Percentiles rank a stretch among this genome's conserved stretches.
Evolutionary conservation across 164 flowering plant species (phyloP).

Genomic region (Liriodendron chinense): DNA sequence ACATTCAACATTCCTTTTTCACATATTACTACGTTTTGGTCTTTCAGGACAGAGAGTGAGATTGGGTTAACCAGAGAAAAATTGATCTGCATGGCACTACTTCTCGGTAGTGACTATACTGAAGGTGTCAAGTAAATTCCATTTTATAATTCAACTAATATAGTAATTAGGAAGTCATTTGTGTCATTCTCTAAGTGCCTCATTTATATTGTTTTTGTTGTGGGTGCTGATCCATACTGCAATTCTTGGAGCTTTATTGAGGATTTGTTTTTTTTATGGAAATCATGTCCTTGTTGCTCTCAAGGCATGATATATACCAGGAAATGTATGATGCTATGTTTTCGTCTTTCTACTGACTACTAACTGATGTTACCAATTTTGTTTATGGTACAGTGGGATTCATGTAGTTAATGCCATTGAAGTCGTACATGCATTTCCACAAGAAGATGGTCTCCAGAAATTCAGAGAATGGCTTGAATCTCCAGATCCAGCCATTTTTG

Average conservation of each 20-base stretch:
- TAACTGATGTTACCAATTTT: not conserved
- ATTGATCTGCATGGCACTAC: constrained; percentile 83
- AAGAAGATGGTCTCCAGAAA: constrained; percentile 79
- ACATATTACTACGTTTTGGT: constrained; percentile 5
- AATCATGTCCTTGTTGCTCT: no score
- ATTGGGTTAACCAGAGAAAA: constrained; percentile 78
- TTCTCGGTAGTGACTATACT: constrained; percentile 98
- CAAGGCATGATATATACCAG: no score
- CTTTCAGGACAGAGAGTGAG: constrained; percentile 84
- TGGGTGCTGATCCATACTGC: no score
- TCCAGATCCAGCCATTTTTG: constrained; percentile 87
- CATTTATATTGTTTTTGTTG: no score
- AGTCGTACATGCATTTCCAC: constrained; percentile 92
- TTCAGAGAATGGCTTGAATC: constrained; percentile 98
- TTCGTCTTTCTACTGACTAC: not conserved
- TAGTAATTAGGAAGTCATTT: constrained; percentile 2
- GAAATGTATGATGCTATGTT: not conserved
- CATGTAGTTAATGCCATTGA: constrained; percentile 98
- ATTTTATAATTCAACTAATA: not conserved
- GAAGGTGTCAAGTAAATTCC: constrained; percentile 82
- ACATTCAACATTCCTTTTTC: constrained; percentile 5
- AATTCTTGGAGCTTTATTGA: no score
- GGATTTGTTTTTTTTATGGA: no score
- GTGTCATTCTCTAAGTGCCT: no score
- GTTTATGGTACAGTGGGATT: constrained; percentile 35